Percentiles rank a stretch among this genome's conserved stretches.
Evolutionary conservation across 148 eudicot genomes (phyloP).

Genomic region (Fagopyrum homotropicum): DNA sequence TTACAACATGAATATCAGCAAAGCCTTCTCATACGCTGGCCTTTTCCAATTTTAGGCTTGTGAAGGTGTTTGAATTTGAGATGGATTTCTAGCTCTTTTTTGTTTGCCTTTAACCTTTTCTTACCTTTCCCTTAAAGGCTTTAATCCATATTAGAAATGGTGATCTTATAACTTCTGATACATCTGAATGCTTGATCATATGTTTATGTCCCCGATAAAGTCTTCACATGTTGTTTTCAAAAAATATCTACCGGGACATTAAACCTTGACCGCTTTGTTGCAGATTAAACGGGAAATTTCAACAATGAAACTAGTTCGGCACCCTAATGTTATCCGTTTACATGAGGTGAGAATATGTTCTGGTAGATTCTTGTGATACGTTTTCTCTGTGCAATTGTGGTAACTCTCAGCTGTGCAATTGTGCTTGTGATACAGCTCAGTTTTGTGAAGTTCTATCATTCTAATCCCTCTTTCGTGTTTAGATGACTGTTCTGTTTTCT

Average conservation of each 20-base stretch:
- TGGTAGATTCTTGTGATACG: neutral
- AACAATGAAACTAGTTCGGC: slow-evolving; percentile 79
- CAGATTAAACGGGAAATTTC: slow-evolving; percentile 97
- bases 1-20: neutral
- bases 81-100: neutral
- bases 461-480: neutral
- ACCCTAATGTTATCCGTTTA: slow-evolving; percentile 87
- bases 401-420: neutral
- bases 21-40: neutral
- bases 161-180: neutral
- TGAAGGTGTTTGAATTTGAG: neutral
- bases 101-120: neutral
- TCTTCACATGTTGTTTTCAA: neutral
- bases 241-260: neutral
- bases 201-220: neutral
- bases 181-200: neutral
- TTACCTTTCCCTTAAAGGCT: neutral
- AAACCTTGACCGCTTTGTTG: slow-evolving; percentile 16
- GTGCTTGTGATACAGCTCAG: neutral
- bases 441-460: neutral
- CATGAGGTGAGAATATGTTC: slow-evolving; percentile 52
- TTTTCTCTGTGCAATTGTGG: neutral
- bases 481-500: neutral
- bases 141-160: neutral
- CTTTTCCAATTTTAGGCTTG: neutral